Conservation (phyloP, 352 stramenopile species). For the Hyphochytrium catenoides region DNA sequence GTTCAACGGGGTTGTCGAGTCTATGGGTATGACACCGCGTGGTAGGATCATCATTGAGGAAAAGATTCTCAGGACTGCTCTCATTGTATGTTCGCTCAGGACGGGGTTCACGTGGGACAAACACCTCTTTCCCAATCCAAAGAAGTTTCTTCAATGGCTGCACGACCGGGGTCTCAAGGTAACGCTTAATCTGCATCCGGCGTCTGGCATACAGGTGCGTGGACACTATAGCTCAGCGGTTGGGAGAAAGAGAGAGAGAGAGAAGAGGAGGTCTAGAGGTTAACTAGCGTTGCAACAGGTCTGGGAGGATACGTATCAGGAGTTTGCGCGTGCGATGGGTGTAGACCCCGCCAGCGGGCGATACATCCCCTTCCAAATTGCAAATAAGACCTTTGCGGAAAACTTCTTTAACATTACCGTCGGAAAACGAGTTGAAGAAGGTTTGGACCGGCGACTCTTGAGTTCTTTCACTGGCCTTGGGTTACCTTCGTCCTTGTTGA, state of each 20-base stretch:
- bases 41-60: too few species aligned
- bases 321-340: slow-evolving; percentile 12
- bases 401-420: slow-evolving; percentile 14
- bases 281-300: too few species aligned
- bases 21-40: too few species aligned
- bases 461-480: too few species aligned
- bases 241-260: too few species aligned
- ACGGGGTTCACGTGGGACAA: slow-evolving; percentile 25
- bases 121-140: slow-evolving; percentile 16
- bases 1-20: too few species aligned
- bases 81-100: too few species aligned
- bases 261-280: too few species aligned
- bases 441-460: too few species aligned
- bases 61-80: too few species aligned
- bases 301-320: slow-evolving; percentile 16
- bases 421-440: slow-evolving; percentile 9
- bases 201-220: slow-evolving; percentile 18
- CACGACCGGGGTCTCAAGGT: slow-evolving; percentile 13
- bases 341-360: slow-evolving; percentile 12
- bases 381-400: slow-evolving; percentile 12
- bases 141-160: slow-evolving; percentile 14
- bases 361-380: slow-evolving; percentile 18
- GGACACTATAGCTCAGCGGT: too few species aligned
- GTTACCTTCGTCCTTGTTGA: too few species aligned
- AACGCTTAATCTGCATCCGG: slow-evolving; percentile 23